Evolutionary conservation across 2,329 filamentous ascomycete genomes (phyloP).

Genomic region (Sphaceloma murrayae): DNA sequence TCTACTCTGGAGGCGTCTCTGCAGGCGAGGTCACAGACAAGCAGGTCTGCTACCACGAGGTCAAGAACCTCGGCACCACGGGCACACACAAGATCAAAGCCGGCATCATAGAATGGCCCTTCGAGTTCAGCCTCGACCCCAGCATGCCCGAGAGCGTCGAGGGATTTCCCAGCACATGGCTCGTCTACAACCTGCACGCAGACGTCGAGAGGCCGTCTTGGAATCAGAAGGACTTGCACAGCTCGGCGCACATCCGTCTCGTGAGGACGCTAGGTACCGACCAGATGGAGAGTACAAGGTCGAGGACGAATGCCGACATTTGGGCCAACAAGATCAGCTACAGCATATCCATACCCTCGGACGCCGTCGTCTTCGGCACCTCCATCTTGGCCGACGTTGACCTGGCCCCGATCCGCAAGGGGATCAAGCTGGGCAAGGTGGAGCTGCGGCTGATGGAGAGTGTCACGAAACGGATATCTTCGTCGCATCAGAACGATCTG

Average conservation of each 20-base stretch:
- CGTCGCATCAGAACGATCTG: conserved; percentile 26
- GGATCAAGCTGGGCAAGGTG: conserved; percentile 73
- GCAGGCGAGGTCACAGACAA: conserved; percentile 37
- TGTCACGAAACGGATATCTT: conserved; percentile 41
- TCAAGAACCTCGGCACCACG: conserved; percentile 36
- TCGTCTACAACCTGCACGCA: conserved; percentile 85
- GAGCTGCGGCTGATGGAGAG: conserved; percentile 71
- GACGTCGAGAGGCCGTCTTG: conserved; percentile 72
- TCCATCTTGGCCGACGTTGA: conserved; percentile 73
- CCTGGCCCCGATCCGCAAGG: conserved; percentile 81
- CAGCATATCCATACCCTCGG: conserved; percentile 83
- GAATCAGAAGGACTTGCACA: conserved; percentile 75
- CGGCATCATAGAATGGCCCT: conserved; percentile 42
- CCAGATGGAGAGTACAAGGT: conserved; percentile 56
- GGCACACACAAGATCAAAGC: conserved; percentile 42
- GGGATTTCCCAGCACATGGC: conserved; percentile 73
- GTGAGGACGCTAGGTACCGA: conserved; percentile 46
- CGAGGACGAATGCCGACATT: conserved; percentile 73
- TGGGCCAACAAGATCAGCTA: conserved; percentile 98
- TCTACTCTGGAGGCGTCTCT: conserved; percentile 29
- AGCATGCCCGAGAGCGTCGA: conserved; percentile 74
- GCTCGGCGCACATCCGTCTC: conserved; percentile 54
- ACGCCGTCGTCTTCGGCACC: conserved; percentile 91
- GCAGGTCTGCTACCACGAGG: conserved; percentile 38
- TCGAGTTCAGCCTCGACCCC: conserved; percentile 39